Evolutionary conservation across 2,329 filamentous ascomycete genomes (phyloP), one percentile per base, ranked within the genome.

Genomic region (Trichophyton schoenleinii): DNA sequence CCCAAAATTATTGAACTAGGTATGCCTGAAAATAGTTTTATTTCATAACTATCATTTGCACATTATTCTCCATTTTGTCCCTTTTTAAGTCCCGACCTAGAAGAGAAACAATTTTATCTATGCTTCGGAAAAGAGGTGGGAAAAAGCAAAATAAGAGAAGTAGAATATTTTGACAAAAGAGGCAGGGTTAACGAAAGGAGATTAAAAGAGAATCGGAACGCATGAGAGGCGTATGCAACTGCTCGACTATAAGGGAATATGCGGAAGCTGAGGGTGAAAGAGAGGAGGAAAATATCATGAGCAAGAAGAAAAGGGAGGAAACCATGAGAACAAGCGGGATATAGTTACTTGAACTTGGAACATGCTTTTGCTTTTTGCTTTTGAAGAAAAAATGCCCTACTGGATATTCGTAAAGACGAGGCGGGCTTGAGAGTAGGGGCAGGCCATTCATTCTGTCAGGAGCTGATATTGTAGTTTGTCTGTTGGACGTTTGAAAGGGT

Each of bases 61-160:
- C 48, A 61, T 38, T 55, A 38, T 42, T 61, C 22, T 57, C 46
- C 22, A 22, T 38, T 41, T 49, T 48, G 44, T 20, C n/a, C 44
- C 44, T 22, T 20, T 38, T 36, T 55, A 11, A 44, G 34, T 11
- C 52, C 52, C 52, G 34, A 36, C 52, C 52, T 57, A 38, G 18
- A 34, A 57, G 34, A 34, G 28, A 48, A 20, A 34, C 34, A 38
- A 9, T 57, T 57, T 57, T 57, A 57, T 57, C 52, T 38, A 57
- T 57, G 52, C 25, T 31, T 57, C 52, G 20, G 34, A 34, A 57
- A 15, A 57, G n/a, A 28, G 52, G 52, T 15, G 38, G 57, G 42
- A 59, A 42, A 46, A 8, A 59, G 57, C 31, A 42, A 59, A 28
- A 22, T 46, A 59, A 28, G 57, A 59, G 18, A 44, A 44, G 38